Percentiles rank a stretch among this genome's conserved stretches.
These are phyloP conservation scores for Fistulinella staudtii DNA, from an alignment of 1,284 basidiomycete species.

Conservation along the genomic window DNA sequence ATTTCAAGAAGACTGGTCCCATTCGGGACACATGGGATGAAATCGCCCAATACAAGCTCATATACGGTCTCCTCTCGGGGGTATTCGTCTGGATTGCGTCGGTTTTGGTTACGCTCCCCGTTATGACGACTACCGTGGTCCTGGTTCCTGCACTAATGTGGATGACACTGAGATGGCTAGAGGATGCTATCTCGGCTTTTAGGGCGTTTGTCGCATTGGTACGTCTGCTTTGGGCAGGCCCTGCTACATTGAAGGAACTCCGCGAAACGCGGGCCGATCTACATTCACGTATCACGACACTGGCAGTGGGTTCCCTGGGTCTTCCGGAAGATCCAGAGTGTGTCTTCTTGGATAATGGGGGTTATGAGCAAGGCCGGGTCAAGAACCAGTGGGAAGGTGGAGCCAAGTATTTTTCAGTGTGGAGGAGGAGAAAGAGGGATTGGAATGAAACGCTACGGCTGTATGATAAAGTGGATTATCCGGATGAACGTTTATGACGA, in stretches of 20 bases:
- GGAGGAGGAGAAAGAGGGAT: conserved; percentile 74
- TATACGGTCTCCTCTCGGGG: conserved; percentile 73
- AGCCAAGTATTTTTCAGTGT: conserved; percentile 73
- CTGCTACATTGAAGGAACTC: conserved; percentile 49
- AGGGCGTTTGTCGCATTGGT: conserved; percentile 63
- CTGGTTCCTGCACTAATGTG: conserved; percentile 76
- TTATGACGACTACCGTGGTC: conserved; percentile 52
- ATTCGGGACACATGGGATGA: conserved; percentile 82
- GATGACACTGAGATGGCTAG: conserved; percentile 82
- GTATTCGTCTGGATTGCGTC: conserved; percentile 57
- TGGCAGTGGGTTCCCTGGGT: conserved; percentile 58
- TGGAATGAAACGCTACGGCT: conserved; percentile 82
- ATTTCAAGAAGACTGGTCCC: conserved; percentile 73
- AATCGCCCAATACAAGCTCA: conserved; percentile 85
- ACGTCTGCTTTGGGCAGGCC: conserved; percentile 63
- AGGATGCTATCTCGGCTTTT: conserved; percentile 74
- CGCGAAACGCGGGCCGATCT: conserved; percentile 51
- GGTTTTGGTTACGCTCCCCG: conserved; percentile 55
- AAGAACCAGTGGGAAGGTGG: conserved; percentile 62
- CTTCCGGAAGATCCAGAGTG: conserved; percentile 67
- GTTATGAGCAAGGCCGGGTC: conserved; percentile 65
- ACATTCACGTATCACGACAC: conserved; percentile 56
- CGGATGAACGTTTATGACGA: conserved; percentile 19
- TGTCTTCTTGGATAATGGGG: conserved; percentile 55
- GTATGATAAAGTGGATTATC: conserved; percentile 62